These are phyloP conservation scores for Stagonosporopsis tanaceti DNA, from an alignment of 2,329 filamentous ascomycete genomes.

Conservation along the genomic window DNA sequence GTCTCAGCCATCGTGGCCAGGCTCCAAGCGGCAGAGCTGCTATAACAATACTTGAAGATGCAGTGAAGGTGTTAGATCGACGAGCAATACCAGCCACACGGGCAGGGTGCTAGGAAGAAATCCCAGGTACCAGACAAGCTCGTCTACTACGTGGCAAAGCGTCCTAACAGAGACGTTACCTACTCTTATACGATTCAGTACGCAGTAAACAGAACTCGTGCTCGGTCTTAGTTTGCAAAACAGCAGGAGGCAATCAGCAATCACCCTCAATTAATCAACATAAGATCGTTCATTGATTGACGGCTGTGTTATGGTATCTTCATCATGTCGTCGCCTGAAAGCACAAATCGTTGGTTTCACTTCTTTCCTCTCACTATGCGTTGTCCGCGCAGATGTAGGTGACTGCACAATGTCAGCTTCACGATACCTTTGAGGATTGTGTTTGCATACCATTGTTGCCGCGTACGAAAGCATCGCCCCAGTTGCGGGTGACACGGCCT, in stretches of 20 bases:
- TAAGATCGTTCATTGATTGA: constrained; percentile 6
- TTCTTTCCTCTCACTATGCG: constrained; percentile 19
- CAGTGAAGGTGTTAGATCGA: constrained; percentile 2
- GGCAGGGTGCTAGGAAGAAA: background rate
- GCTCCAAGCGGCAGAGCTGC: background rate
- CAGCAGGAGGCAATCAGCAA: background rate
- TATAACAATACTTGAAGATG: background rate
- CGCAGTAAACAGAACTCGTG: background rate
- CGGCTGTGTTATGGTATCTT: constrained; percentile 7
- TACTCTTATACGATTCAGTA: background rate
- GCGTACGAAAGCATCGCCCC: constrained; percentile 93
- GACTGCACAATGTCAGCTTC: constrained; percentile 30
- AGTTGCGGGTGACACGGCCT: constrained; percentile 80
- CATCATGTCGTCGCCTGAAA: constrained; percentile 4
- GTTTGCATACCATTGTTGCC: constrained; percentile 84
- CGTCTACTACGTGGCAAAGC: background rate
- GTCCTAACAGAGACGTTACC: background rate
- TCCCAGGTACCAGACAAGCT: background rate
- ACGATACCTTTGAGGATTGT: background rate
- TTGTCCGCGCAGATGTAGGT: constrained; percentile 46
- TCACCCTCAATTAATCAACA: constrained; percentile 2
- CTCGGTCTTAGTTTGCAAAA: background rate
- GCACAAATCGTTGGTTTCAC: background rate
- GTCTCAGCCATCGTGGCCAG: constrained; percentile 1
- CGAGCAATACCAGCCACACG: background rate